Evolutionary conservation across 768 basidiomycete species (phyloP).

Genomic region (Agaricus sinodeliciosus): DNA sequence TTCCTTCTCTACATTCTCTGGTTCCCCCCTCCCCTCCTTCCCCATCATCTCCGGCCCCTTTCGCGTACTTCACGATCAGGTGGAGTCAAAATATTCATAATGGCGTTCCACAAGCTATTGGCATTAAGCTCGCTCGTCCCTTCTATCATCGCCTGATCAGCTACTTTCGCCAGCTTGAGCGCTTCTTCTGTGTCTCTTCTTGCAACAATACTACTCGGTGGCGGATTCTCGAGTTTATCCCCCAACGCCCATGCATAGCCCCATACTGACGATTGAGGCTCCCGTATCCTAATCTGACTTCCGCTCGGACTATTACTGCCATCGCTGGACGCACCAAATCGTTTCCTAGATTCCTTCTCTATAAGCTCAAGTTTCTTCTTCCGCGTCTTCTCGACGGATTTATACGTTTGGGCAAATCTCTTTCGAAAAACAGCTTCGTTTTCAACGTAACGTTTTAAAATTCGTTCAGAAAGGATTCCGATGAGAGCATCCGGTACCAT

Average conservation of each 20-base stretch:
- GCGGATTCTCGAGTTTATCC: conserved; percentile 74
- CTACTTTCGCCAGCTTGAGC: conserved; percentile 60
- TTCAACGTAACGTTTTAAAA: conserved; percentile 70
- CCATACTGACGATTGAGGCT: conserved; percentile 48
- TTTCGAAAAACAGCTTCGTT: conserved; percentile 53
- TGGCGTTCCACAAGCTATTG: conserved; percentile 66
- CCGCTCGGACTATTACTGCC: conserved; percentile 7
- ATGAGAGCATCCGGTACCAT: conserved; percentile 58
- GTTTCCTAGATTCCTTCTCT: conserved; percentile 52
- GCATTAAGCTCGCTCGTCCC: conserved; percentile 52
- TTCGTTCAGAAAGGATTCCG: conserved; percentile 69
- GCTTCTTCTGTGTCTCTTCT: conserved; percentile 83
- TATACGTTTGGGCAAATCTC: conserved; percentile 54
- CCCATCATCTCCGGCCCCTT: conserved; percentile 6
- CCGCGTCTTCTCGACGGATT: conserved; percentile 61
- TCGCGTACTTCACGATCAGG: conserved; percentile 32
- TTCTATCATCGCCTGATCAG: conserved; percentile 59
- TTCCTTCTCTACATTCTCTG: background rate
- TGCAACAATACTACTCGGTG: conserved; percentile 89
- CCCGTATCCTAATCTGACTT: conserved; percentile 17
- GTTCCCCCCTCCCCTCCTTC: conserved; percentile 1
- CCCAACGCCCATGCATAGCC: conserved; percentile 78
- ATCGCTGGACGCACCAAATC: conserved; percentile 35
- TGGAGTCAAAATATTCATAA: conserved; percentile 58
- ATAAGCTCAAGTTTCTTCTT: conserved; percentile 52